Evolutionary conservation across 2,329 filamentous ascomycete genomes (phyloP), one percentile per base, ranked within the genome.

Genomic region (Scedosporium aurantiacum): DNA sequence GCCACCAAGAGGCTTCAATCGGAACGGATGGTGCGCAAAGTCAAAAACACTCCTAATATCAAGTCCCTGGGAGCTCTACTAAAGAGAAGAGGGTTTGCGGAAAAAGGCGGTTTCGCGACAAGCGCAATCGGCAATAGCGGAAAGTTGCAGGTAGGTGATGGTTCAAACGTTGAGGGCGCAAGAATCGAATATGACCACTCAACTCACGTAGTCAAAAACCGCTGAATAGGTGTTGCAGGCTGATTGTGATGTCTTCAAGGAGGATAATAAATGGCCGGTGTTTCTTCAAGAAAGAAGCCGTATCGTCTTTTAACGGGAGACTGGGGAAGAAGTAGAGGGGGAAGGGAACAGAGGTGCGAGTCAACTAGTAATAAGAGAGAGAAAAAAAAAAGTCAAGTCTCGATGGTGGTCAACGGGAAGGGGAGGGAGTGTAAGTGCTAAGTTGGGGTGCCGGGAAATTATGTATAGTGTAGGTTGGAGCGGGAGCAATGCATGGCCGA

Each of bases 381-480:
- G 27, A 23, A 23, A 23, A 21, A 50, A 21, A 54, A 23, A 23
- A 23, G 50, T 23, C 12, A 23, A 23, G 50, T 23, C 6, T 27
- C 23, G 50, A 54, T 54, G 47, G 47, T 14, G 50, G 50, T 54
- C 50, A 12, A 25, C 50, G 54, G 54, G 54, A 57, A 57, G 27
- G 54, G 16, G 54, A 23, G 27, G 58, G 47, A 60, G 50, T 54
- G 50, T 54, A 54, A 54, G 50, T 54, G 50, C 50, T 54, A 27
- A 54, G 45, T 32, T 43, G 58, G 58, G 54, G 58, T 45, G 47
- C 50, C 45, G 58, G 58, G 47, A 60, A 60, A 54, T 60, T 60
- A 41, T 50, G 41, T 60, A 60, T 32, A 21, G 54, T 16, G 21
- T 18, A 60, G 27, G 58, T 32, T 60, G 47, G 58, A 27, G 58